Conservation (phyloP, 2,329 filamentous ascomycete genomes). For the Amesomyces nigricolor region DNA sequence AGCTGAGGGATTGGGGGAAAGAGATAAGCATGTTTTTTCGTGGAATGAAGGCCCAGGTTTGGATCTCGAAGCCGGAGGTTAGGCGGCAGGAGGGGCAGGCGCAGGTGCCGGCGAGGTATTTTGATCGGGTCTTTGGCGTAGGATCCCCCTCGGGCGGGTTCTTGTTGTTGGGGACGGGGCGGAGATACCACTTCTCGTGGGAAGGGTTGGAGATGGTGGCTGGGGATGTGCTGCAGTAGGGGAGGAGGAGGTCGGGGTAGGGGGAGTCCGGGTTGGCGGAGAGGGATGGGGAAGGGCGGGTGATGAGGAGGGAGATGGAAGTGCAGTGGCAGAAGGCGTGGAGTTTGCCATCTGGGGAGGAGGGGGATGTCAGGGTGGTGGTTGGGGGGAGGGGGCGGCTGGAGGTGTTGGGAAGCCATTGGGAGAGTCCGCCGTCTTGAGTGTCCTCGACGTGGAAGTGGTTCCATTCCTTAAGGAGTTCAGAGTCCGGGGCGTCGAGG, state of each 20-base stretch:
- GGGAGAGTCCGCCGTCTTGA: constrained; percentile 34
- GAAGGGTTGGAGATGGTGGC: constrained; percentile 36
- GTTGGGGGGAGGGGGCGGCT: not conserved
- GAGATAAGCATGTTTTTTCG: constrained; percentile 46
- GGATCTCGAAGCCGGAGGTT: constrained; percentile 55
- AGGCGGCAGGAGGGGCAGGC: constrained; percentile 58
- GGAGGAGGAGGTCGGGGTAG: constrained; percentile 49
- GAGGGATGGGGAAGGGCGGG: constrained; percentile 46
- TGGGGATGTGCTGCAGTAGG: constrained; percentile 36
- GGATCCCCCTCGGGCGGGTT: constrained; percentile 11
- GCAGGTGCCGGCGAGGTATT: constrained; percentile 55
- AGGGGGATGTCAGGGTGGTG: not conserved
- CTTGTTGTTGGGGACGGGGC: constrained; percentile 22
- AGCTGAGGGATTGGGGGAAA: constrained; percentile 29
- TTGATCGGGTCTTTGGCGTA: not conserved
- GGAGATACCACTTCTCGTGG: constrained; percentile 57
- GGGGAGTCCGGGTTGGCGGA: constrained; percentile 37
- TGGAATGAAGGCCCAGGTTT: constrained; percentile 62
- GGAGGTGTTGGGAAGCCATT: constrained; percentile 27
- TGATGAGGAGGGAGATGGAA: constrained; percentile 51
- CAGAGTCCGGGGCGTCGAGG: constrained; percentile 7
- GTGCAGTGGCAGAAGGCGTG: constrained; percentile 43
- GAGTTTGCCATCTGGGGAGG: constrained; percentile 10
- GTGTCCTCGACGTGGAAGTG: constrained; percentile 26
- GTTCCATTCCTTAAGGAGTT: not conserved